Percentiles rank a stretch among this genome's conserved stretches.
Conservation (phyloP, 2,329 filamentous ascomycete genomes). For the Phoma sp. region DNA sequence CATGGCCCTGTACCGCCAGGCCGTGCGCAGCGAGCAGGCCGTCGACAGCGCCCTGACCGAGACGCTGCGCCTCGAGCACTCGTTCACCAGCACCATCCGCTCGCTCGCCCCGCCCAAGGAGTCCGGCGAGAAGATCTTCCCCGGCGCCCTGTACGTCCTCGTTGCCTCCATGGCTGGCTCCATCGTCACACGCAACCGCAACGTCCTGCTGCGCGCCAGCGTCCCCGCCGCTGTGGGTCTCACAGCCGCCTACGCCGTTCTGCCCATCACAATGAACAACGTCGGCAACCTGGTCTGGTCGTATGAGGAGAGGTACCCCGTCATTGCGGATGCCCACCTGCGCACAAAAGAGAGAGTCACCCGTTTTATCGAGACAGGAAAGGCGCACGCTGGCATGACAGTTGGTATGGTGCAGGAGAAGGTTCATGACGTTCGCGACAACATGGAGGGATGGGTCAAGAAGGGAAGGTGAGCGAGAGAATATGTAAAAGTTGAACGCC, state of each 20-base stretch:
- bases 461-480: constrained; percentile 75
- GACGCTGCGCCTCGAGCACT: constrained; percentile 84
- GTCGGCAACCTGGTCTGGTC: constrained; percentile 85
- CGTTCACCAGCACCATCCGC: constrained; percentile 87
- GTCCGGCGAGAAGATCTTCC: constrained; percentile 87
- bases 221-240: constrained; percentile 82
- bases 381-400: constrained; percentile 75
- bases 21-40: constrained; percentile 76
- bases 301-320: constrained; percentile 90
- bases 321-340: constrained; percentile 81
- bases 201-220: constrained; percentile 78
- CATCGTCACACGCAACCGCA: constrained; percentile 88
- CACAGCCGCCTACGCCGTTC: constrained; percentile 80
- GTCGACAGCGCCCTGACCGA: constrained; percentile 83
- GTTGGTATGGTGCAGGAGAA: constrained; percentile 80
- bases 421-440: constrained; percentile 76
- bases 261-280: constrained; percentile 91
- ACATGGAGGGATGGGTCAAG: constrained; percentile 87
- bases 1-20: constrained; percentile 79
- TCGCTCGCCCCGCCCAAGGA: constrained; percentile 86
- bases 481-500: constrained; percentile 4
- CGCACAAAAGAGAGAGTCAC: constrained; percentile 72
- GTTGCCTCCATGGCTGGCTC: constrained; percentile 94
- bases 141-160: constrained; percentile 88
- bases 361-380: constrained; percentile 75